Base-by-base conservation (phyloP, 768 basidiomycete species). In the Mycena sanguinolenta region DNA sequence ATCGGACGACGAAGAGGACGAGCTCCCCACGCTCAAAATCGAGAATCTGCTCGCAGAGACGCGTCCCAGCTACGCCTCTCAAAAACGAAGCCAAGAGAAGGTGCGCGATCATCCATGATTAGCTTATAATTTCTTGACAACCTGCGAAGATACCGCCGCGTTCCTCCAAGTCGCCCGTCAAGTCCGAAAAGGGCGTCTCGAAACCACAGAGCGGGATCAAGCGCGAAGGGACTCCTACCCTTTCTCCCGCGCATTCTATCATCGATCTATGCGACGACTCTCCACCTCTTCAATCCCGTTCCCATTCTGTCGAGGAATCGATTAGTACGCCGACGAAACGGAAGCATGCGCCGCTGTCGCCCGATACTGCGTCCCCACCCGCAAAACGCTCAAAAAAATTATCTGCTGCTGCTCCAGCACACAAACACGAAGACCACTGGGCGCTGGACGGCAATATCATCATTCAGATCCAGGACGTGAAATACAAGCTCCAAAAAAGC, bases 401-500 rank as follows among this genome's bases (percentile, higher is more conserved):
- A 1, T 39, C 38, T 16, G 23, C 21, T 21, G n/a, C 49, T 27
- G 28, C n/a, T 1, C 67, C 32, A 8, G 67, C 67, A 25, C 67
- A 38, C 13, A 69, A 63, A 52, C 67, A 69, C 67, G 42, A n/a
- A 1, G 57, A 28, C 9, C 62, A 69, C 55, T 82, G 81, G 80
- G 61, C 77, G 21, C 72, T 79, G 27, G 82, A 82, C 58, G 82
- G 81, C 12, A 80, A 76, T 14, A 75, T 82, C 32, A 71, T 81
- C 42, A 46, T 84, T 19, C 74, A 79, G 57, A 65, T 82, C 32
- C 66, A 78, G 36, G 70, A 75, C 42, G 75, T 73, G 6, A 73
- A 78, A 36, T 82, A 82, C 71, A 75, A 72, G 23, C 72, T 84
- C 32, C 81, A 82, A 38, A 74, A 78, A 21, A 81, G 81, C 65